phyloP scores from a whole-genome alignment of 1,139 yeast species.

The Protomyces inundatus region DNA sequence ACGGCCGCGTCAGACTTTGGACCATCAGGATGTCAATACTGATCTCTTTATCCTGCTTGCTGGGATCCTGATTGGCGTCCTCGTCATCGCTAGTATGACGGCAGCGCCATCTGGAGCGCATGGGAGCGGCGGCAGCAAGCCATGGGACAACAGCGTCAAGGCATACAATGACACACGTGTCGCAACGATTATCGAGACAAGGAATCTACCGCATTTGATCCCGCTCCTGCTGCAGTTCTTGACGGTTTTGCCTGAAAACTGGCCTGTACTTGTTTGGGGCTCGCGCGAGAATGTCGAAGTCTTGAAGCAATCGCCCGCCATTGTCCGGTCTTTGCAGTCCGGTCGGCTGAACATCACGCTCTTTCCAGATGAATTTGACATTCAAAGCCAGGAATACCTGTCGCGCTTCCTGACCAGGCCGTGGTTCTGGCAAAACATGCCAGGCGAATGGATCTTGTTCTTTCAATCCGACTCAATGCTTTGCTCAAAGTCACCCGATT shows the following conservation, averaged over 20 bases:
- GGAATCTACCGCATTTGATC: slow-evolving; percentile 13
- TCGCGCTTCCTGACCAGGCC: slow-evolving; percentile 21
- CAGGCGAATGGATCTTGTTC: slow-evolving; percentile 13
- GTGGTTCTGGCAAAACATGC: slow-evolving; percentile 17
- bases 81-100: slow-evolving; percentile 22
- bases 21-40: not conserved
- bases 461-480: slow-evolving; percentile 19
- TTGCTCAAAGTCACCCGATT: slow-evolving; percentile 20
- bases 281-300: slow-evolving; percentile 22
- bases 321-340: not conserved
- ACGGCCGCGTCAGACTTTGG: not conserved
- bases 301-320: slow-evolving; percentile 10
- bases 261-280: slow-evolving; percentile 21
- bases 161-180: slow-evolving; percentile 12
- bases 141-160: not conserved
- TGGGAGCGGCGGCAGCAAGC: not conserved
- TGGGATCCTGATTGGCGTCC: slow-evolving; percentile 9
- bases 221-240: slow-evolving; percentile 13
- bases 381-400: slow-evolving; percentile 16
- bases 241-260: slow-evolving; percentile 6
- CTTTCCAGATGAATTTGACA: slow-evolving; percentile 19
- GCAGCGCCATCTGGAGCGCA: not conserved
- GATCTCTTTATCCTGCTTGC: slow-evolving; percentile 12
- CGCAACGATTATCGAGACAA: slow-evolving; percentile 16
- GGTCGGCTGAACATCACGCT: slow-evolving; percentile 15